phyloP scores from a whole-genome alignment of 2,329 filamentous ascomycete genomes.

The Annulohypoxylon truncatum region DNA sequence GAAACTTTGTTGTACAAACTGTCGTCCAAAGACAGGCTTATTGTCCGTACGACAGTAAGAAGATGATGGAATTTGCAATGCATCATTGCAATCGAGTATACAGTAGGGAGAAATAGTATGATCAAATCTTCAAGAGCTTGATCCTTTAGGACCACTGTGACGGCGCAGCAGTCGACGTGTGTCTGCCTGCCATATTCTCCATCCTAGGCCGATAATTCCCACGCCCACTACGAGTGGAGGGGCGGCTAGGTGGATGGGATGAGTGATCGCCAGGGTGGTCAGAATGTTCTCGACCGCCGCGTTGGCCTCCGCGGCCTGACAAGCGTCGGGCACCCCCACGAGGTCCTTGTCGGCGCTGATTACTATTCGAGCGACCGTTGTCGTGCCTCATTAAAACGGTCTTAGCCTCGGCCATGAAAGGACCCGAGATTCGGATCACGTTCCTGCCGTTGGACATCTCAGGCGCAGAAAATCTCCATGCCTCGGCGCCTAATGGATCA shows the following conservation, averaged over 20 bases:
- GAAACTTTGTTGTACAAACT: slow-evolving; percentile 36
- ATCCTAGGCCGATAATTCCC: slow-evolving; percentile 34
- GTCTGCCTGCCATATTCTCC: slow-evolving; percentile 34
- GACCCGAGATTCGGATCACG: slow-evolving; percentile 56
- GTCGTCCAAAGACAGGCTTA: slow-evolving; percentile 2
- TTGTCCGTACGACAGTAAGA: slow-evolving; percentile 28
- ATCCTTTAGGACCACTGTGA: slow-evolving; percentile 29
- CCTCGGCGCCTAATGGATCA: slow-evolving; percentile 59
- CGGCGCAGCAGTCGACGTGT: slow-evolving; percentile 27
- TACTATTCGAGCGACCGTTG: slow-evolving; percentile 42
- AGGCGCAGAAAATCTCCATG: slow-evolving; percentile 53
- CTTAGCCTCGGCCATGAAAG: slow-evolving; percentile 58
- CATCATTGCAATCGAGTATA: slow-evolving; percentile 24
- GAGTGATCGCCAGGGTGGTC: slow-evolving; percentile 36
- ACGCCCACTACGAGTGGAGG: slow-evolving; percentile 34
- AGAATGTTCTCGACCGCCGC: slow-evolving; percentile 35
- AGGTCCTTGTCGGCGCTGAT: slow-evolving; percentile 39
- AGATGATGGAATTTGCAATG: slow-evolving; percentile 23
- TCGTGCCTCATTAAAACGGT: slow-evolving; percentile 46
- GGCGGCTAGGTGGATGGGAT: slow-evolving; percentile 26
- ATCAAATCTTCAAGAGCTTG: slow-evolving; percentile 7
- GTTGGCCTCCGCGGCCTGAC: slow-evolving; percentile 37
- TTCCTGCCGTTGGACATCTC: slow-evolving; percentile 55
- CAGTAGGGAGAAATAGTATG: slow-evolving; percentile 1
- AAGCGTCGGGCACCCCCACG: slow-evolving; percentile 37